A percentile compares a stretch with the other conserved stretches of the same genome.
Conservation (phyloP, 331 rosid species). For the Pyrus hybrid region DNA sequence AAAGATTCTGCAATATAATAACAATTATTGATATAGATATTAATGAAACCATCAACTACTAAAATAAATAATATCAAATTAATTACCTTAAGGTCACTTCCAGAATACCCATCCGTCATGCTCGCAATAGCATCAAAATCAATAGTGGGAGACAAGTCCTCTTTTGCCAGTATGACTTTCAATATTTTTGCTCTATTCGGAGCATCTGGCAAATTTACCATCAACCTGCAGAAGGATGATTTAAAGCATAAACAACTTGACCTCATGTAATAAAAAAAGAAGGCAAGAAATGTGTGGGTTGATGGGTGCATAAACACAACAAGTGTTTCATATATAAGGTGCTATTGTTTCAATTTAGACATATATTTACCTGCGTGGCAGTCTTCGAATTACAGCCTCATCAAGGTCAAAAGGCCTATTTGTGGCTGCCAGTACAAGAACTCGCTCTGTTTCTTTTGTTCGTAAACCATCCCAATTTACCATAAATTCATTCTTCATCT, state of each 20-base stretch:
- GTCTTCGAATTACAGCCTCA: constrained; percentile 94
- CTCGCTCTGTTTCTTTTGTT: constrained; percentile 89
- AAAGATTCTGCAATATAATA: constrained; percentile 59
- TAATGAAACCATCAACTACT: neutral
- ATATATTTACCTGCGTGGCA: constrained; percentile 71
- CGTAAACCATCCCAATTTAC: constrained; percentile 99
- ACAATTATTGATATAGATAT: constrained; percentile 2
- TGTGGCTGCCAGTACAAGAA: constrained; percentile 92
- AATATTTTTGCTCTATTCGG: constrained; percentile 84
- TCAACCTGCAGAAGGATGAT: constrained; percentile 52
- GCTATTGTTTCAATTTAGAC: neutral
- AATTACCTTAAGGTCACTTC: constrained; percentile 90
- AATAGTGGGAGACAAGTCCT: constrained; percentile 66
- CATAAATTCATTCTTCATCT: constrained; percentile 98
- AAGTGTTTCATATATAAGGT: neutral
- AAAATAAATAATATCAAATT: neutral
- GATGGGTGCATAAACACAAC: neutral
- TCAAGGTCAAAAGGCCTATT: constrained; percentile 89
- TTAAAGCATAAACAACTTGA: neutral
- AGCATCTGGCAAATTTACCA: constrained; percentile 96
- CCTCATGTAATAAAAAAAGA: neutral
- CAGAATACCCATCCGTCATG: constrained; percentile 96
- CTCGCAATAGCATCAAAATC: constrained; percentile 74
- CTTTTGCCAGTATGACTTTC: constrained; percentile 83
- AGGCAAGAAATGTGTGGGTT: neutral